Evolutionary conservation across 2,329 filamentous ascomycete species (phyloP), one percentile per base, ranked within the genome.

Genomic region (Aspergillus fumigatiaffinis): DNA sequence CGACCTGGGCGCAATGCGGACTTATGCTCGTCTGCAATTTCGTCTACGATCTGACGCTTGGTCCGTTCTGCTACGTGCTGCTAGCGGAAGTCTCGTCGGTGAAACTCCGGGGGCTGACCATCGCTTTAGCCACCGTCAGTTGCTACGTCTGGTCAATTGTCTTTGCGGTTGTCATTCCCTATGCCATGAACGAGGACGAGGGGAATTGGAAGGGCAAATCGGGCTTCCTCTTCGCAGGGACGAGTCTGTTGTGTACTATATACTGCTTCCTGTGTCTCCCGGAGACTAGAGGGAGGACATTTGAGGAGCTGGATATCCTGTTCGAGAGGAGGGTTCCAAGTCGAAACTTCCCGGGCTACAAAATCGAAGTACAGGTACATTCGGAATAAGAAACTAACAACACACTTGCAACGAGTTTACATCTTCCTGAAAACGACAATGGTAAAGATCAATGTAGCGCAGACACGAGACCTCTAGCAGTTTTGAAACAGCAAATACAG

Each of bases 41-140:
- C 50, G 73, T 80, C 3, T 84, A 84, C 65, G 79, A 80, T 67
- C 74, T 79, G 55, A 79, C 79, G 4, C 77, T 84, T 7, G 82
- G 82, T 0, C 82, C 81, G 0, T 75, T 83, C 14, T 81, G 78
- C n/a, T 84, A 81, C 66, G 76, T 76, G 1, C 65, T 84, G 10
- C 68, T 82, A 26, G 77, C 80, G 0, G 82, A 84, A 62, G 72
- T 83, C 3, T 80, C 79, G 0, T 81, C 79, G 1, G 80, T 79
- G 0, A 73, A 80, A 12, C 75, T 84, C 50, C 79, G 81, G 50
- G 75, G 78, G n/a, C 79, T 82, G 67, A 82, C 80, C 0, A 80
- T 83, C 21, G 66, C 60, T 0, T 47, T 71, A 8, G 65, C 68
- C 1, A 66, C 61, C 3, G 62, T 66, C 9, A 59, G 56, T 41